Percentiles rank a stretch among this genome's conserved stretches.
These are phyloP conservation scores for Canna indica DNA, from an alignment of 176 grass and related monocot species.

Conservation along the genomic window DNA sequence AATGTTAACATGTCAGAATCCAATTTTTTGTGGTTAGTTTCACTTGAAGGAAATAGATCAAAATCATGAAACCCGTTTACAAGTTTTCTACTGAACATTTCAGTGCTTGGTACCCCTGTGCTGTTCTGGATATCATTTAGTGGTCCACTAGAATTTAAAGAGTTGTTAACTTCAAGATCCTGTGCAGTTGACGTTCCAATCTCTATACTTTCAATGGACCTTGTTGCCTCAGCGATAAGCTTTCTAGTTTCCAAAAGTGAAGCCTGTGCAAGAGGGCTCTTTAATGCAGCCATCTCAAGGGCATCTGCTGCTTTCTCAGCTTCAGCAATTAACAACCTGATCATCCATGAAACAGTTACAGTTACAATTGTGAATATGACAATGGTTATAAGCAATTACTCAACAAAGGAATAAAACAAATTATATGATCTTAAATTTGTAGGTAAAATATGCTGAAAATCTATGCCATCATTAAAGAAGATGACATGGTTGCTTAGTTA, in stretches of 20 bases:
- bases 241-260: slow-evolving; percentile 71
- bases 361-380: neutral
- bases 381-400: neutral
- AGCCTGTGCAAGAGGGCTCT: slow-evolving; percentile 48
- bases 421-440: neutral
- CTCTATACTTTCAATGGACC: slow-evolving; percentile 35
- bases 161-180: slow-evolving; percentile 23
- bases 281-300: slow-evolving; percentile 51
- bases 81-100: slow-evolving; percentile 22
- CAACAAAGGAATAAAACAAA: neutral
- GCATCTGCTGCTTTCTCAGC: slow-evolving; percentile 62
- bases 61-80: slow-evolving; percentile 51
- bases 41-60: slow-evolving; percentile 5
- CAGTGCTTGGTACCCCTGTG: slow-evolving; percentile 11
- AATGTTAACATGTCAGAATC: slow-evolving; percentile 28
- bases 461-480: neutral
- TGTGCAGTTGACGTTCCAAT: slow-evolving; percentile 11
- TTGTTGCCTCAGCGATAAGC: slow-evolving; percentile 58
- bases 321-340: slow-evolving; percentile 75
- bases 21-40: slow-evolving; percentile 20
- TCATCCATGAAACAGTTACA: neutral
- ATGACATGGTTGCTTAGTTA: neutral
- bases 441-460: neutral
- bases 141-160: slow-evolving; percentile 13
- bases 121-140: slow-evolving; percentile 6